A percentile compares a stretch with the other conserved stretches of the same genome.
phyloP scores from a whole-genome alignment of 768 basidiomycete species.

The Boletus bicolor region DNA sequence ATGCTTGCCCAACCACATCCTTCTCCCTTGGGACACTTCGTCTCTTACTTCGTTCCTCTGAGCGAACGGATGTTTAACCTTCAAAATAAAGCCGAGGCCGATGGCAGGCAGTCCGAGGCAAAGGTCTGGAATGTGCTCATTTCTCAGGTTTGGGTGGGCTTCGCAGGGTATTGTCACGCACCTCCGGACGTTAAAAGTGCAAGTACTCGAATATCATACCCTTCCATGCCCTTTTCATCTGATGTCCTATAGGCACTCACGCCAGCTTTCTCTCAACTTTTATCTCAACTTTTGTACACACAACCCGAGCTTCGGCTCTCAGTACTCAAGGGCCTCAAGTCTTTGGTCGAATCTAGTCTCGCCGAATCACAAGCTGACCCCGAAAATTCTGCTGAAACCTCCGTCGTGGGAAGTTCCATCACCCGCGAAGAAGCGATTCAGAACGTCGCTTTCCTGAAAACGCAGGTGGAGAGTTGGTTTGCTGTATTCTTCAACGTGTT shows the following conservation, averaged over 20 bases:
- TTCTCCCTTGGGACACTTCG: slow-evolving; percentile 81
- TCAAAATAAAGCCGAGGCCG: slow-evolving; percentile 74
- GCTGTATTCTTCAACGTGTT: slow-evolving; percentile 98
- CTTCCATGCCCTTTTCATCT: background rate
- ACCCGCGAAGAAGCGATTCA: slow-evolving; percentile 56
- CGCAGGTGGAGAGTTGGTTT: slow-evolving; percentile 88
- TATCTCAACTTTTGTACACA: slow-evolving; percentile 89
- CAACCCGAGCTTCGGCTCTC: slow-evolving; percentile 81
- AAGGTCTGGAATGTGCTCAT: slow-evolving; percentile 96
- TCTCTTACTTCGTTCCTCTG: slow-evolving; percentile 87
- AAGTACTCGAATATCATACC: slow-evolving; percentile 13
- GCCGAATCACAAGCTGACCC: slow-evolving; percentile 40
- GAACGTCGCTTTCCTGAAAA: slow-evolving; percentile 70
- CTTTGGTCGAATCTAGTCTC: slow-evolving; percentile 78
- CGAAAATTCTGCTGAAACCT: slow-evolving; percentile 28
- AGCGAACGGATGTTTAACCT: slow-evolving; percentile 91
- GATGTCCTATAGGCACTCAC: slow-evolving; percentile 57
- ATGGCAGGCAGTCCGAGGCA: slow-evolving; percentile 74
- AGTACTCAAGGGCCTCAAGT: slow-evolving; percentile 77
- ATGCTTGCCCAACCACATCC: slow-evolving; percentile 78
- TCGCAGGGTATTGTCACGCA: slow-evolving; percentile 87
- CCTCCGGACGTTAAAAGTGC: slow-evolving; percentile 74
- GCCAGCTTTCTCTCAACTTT: slow-evolving; percentile 76
- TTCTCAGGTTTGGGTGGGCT: slow-evolving; percentile 89
- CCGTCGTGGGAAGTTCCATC: slow-evolving; percentile 33